Percentiles rank a stretch among this genome's conserved stretches.
Conservation (phyloP, 495 filamentous ascomycete species). For the Staphylotrichum longicolle region DNA sequence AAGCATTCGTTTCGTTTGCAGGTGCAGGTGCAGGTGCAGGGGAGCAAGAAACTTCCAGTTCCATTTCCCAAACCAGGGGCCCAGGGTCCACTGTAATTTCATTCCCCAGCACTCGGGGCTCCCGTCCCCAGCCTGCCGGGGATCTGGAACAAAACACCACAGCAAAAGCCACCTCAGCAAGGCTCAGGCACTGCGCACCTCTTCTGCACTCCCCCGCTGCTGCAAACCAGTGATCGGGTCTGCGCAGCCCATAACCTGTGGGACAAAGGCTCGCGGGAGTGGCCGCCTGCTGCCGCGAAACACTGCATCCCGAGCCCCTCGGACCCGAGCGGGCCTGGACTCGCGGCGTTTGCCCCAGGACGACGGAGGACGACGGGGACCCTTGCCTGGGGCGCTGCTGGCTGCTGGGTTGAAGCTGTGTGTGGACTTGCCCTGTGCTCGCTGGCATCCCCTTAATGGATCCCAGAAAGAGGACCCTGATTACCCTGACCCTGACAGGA, state of each 20-base stretch:
- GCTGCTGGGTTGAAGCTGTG: background rate
- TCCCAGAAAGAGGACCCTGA: slow-evolving; percentile 19
- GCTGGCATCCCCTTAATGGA: slow-evolving; percentile 8
- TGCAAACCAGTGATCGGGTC: background rate
- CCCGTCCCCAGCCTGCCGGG: too few relatives aligned
- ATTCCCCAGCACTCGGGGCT: too few relatives aligned
- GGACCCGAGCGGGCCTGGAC: background rate
- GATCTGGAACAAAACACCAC: too few relatives aligned
- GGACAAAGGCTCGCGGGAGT: background rate
- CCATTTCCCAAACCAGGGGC: too few relatives aligned
- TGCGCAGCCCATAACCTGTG: background rate
- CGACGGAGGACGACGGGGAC: slow-evolving; percentile 5
- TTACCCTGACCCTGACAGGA: slow-evolving; percentile 20
- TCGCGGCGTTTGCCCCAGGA: slow-evolving; percentile 7
- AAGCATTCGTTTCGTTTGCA: too few relatives aligned
- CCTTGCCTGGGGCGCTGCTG: slow-evolving; percentile 3
- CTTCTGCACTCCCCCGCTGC: too few relatives aligned
- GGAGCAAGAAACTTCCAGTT: too few relatives aligned
- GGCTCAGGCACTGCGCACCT: too few relatives aligned
- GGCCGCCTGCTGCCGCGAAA: background rate
- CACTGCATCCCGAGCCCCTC: slow-evolving; percentile 2
- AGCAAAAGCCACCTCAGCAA: too few relatives aligned
- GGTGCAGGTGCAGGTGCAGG: too few relatives aligned
- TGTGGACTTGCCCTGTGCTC: slow-evolving; percentile 3
- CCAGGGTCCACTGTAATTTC: too few relatives aligned